These are phyloP conservation scores for Castanea mollissima DNA, from an alignment of 306 rosid genomes.

Conservation along the genomic window DNA sequence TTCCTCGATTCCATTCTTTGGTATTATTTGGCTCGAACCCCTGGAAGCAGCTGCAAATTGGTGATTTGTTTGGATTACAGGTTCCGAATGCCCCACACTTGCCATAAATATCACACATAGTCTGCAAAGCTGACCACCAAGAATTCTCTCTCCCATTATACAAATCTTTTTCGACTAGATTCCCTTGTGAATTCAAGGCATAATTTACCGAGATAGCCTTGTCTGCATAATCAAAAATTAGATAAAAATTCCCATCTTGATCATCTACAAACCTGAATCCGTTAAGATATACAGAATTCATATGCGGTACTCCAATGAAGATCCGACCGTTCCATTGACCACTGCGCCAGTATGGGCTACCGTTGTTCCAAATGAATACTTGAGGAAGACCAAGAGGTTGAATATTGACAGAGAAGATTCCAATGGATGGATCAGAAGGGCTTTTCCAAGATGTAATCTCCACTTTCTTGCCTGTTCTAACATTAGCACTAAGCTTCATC, in stretches of 20 bases:
- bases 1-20: conserved; percentile 3
- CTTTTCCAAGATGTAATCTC: too few relatives aligned
- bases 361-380: conserved; percentile 38
- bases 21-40: conserved; percentile 42
- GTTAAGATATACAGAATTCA: background rate
- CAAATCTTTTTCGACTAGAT: background rate
- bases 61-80: background rate
- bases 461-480: too few relatives aligned
- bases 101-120: conserved; percentile 36
- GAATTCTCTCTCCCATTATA: background rate
- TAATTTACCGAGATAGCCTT: background rate
- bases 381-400: conserved; percentile 34
- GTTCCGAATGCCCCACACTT: conserved; percentile 25
- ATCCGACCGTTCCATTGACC: conserved; percentile 51
- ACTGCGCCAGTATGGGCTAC: conserved; percentile 41
- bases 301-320: conserved; percentile 39
- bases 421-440: conserved; percentile 11
- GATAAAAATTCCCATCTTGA: background rate
- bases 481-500: too few relatives aligned
- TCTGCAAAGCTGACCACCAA: background rate
- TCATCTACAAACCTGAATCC: background rate
- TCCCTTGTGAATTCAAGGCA: conserved; percentile 12
- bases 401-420: conserved; percentile 20
- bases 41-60: conserved; percentile 36
- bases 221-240: background rate